Evolutionary conservation across 108 stramenopile genomes (phyloP), one percentile per base, ranked within the genome.

Genomic region (Pseudonitzschia pungens): DNA sequence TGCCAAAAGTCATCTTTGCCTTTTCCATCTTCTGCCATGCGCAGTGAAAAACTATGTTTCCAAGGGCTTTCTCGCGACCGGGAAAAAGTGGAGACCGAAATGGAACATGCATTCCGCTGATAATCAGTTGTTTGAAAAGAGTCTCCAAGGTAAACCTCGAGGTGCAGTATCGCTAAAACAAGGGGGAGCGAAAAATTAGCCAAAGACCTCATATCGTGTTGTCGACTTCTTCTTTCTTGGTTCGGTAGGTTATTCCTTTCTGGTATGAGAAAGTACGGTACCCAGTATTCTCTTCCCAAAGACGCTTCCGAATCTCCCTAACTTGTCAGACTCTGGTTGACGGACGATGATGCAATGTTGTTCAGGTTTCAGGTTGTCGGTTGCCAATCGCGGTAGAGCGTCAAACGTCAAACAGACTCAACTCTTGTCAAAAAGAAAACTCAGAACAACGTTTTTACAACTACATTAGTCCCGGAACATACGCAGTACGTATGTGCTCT

Each of bases 1-100:
- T 80, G 72, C 91, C 91, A 89, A 78, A 89, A 92, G 16, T 79
- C 73, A 27, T 74, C 64, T 15, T 53, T 48, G 20, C 70, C 55
- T 5, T 20, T 36, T 21, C 57, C 69, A 58, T 28, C 11, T 26
- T 69, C 69, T 40, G 36, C 64, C 50, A 65, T 73, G 15, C 14
- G 21, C 44, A 66, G 28, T 26, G 57, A 5, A 27, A 16, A 5
- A 22, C 8, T 7, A 8, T 21, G 7, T 24, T 15, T 54, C 15
- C 26, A 10, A 31, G 15, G 10, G 26, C 24, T 58, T 21, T 33
- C 20, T 10, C 33, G 21, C 54, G 40, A 31, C 26, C 24, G 22
- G 29, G 53, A 55, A 29, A 58, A 58, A 16, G 57, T 31, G 28
- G 0, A 58, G n/a, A 26, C 26, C 26, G 57, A 58, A 58, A 58